phyloP scores from a whole-genome alignment of 208 protist genomes.

The Tritrichomonas musculus region DNA sequence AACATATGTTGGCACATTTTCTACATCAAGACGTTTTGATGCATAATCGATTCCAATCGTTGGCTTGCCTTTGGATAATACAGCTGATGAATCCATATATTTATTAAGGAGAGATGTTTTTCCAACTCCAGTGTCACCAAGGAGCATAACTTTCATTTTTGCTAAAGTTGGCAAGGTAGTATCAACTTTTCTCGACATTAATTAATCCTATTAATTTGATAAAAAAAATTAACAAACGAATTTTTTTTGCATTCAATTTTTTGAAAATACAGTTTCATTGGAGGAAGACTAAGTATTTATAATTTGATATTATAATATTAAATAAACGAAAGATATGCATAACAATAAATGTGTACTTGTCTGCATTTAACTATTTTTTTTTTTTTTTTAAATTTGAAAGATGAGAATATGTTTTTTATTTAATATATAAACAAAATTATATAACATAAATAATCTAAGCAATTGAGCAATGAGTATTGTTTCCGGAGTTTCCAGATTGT shows the following conservation, averaged over 20 bases:
- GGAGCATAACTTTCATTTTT: slow-evolving; percentile 26
- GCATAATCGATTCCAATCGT: slow-evolving; percentile 25
- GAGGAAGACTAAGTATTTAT: neutral
- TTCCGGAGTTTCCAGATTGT: too few species aligned
- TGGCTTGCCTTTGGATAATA: neutral
- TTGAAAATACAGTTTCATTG: neutral
- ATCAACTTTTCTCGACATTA: slow-evolving; percentile 25
- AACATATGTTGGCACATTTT: neutral
- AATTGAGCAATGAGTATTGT: too few species aligned
- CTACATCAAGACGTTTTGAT: slow-evolving; percentile 6
- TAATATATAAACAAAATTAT: too few species aligned
- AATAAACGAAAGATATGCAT: too few species aligned
- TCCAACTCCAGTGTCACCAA: neutral
- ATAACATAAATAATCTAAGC: too few species aligned
- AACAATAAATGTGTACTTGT: too few species aligned
- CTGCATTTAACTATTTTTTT: too few species aligned
- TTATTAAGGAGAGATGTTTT: slow-evolving; percentile 14
- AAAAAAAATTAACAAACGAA: neutral
- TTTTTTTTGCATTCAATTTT: neutral
- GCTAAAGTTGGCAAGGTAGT: neutral
- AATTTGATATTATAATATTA: neutral
- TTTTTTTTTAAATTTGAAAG: too few species aligned
- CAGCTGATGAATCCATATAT: neutral
- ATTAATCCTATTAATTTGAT: neutral
- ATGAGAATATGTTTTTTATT: too few species aligned